These are phyloP conservation scores for Tubosaeta sp. DNA, from an alignment of 768 basidiomycete species.

Conservation along the genomic window DNA sequence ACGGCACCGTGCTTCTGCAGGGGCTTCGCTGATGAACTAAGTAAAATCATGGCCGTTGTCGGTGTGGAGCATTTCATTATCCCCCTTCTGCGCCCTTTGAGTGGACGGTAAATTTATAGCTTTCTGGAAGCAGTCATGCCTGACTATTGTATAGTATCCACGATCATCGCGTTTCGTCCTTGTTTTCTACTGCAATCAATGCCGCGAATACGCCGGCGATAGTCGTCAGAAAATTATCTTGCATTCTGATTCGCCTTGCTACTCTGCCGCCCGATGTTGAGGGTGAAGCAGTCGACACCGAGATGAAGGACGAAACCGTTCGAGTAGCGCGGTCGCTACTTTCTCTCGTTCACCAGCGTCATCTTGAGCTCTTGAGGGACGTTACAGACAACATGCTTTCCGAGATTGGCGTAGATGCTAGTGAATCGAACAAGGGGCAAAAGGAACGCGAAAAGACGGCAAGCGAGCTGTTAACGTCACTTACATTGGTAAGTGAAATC, in stretches of 20 bases:
- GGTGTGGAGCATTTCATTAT: conserved; percentile 55
- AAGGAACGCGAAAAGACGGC: conserved; percentile 38
- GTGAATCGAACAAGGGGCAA: conserved; percentile 19
- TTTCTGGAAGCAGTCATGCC: background rate
- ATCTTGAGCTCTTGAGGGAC: conserved; percentile 47
- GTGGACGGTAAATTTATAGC: conserved; percentile 35
- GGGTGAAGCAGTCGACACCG: background rate
- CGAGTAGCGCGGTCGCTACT: conserved; percentile 38
- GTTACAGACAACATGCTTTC: conserved; percentile 36
- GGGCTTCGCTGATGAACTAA: conserved; percentile 44
- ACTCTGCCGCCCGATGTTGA: conserved; percentile 3
- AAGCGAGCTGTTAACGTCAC: conserved; percentile 53
- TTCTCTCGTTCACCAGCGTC: conserved; percentile 59
- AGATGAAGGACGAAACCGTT: conserved; percentile 3
- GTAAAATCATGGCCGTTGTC: conserved; percentile 40
- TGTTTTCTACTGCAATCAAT: conserved; percentile 32
- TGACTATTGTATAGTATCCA: conserved; percentile 26
- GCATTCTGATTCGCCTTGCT: conserved; percentile 20
- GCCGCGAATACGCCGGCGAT: conserved; percentile 15
- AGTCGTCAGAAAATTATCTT: conserved; percentile 20
- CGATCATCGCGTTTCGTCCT: conserved; percentile 22
- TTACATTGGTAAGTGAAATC: conserved; percentile 46
- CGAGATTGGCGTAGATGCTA: conserved; percentile 17
- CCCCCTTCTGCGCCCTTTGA: conserved; percentile 45
- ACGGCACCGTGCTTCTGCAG: conserved; percentile 27